Evolutionary conservation across 163 green algal genomes (phyloP).

Genomic region (Scenedesmus sp.): DNA sequence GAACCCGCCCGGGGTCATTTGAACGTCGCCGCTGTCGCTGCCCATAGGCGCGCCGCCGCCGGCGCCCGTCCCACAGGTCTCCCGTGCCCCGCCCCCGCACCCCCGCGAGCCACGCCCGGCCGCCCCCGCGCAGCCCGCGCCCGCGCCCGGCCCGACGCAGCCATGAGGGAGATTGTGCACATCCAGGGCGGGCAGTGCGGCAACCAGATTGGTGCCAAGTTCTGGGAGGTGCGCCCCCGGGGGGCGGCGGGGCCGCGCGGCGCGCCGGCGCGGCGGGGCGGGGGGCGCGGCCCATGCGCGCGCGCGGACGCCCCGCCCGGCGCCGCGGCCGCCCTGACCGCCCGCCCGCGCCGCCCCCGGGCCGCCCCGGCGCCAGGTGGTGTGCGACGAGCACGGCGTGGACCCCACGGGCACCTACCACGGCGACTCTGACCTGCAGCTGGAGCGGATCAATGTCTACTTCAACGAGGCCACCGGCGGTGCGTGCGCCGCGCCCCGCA

Average conservation of each 20-base stretch:
- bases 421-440: conserved; percentile 94
- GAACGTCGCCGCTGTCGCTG: no score
- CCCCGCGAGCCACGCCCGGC: no score
- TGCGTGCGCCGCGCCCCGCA: conserved; percentile 35
- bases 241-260: no score
- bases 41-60: no score
- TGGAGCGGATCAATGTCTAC: conserved; percentile 99
- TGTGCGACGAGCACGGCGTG: conserved; percentile 97
- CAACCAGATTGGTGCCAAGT: conserved; percentile 99
- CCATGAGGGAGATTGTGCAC: conserved; percentile 90
- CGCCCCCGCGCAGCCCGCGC: no score
- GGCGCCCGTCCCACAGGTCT: no score
- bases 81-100: no score
- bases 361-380: conserved; percentile 64
- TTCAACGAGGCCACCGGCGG: conserved; percentile 97
- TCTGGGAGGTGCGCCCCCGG: conserved; percentile 87
- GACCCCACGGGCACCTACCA: conserved; percentile 94
- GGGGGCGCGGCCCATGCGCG: neutral
- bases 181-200: conserved; percentile 93
- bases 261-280: no score
- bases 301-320: neutral
- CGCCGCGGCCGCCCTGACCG: neutral
- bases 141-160: conserved; percentile 34
- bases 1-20: no score
- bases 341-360: neutral